These are phyloP conservation scores for Escovopsis sp. DNA, from an alignment of 2,329 filamentous ascomycete species.

Conservation along the genomic window DNA sequence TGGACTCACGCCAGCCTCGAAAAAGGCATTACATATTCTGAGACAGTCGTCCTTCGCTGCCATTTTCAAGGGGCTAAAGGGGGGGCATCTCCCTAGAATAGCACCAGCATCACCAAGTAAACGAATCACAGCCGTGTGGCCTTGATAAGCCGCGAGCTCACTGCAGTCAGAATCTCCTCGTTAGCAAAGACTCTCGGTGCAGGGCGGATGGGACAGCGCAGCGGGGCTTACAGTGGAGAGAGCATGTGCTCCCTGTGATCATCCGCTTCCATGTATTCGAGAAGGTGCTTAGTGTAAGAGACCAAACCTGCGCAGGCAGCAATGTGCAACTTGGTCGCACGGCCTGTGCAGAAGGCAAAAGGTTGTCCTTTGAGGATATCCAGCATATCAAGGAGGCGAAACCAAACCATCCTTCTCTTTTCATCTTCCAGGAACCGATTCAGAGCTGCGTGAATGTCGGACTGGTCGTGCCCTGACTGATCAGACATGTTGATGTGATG, in stretches of 20 bases:
- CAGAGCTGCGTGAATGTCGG: conserved; percentile 4
- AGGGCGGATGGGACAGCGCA: neutral
- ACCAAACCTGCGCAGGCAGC: conserved; percentile 8
- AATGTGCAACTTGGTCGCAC: conserved; percentile 7
- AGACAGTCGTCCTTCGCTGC: too few relatives aligned
- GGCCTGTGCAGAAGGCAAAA: too few relatives aligned
- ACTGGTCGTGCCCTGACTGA: conserved; percentile 7
- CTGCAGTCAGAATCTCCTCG: neutral
- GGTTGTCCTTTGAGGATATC: too few relatives aligned
- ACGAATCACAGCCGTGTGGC: conserved; percentile 8
- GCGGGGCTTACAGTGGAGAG: conserved; percentile 11
- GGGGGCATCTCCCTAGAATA: too few relatives aligned
- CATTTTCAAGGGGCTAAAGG: too few relatives aligned
- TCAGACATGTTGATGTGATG: conserved; percentile 13
- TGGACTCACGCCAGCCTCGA: too few relatives aligned
- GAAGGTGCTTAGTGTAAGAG: conserved; percentile 9
- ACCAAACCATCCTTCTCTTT: conserved; percentile 5
- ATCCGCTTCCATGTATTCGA: conserved; percentile 7
- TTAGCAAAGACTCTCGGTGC: too few relatives aligned
- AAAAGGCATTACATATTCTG: too few relatives aligned
- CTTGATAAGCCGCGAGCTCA: conserved; percentile 13
- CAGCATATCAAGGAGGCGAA: neutral
- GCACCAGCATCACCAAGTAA: conserved; percentile 13
- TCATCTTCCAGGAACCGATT: conserved; percentile 5
- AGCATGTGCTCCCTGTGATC: conserved; percentile 2